phyloP scores from a whole-genome alignment of 2,329 filamentous ascomycete species.

The Aspergillus quadrilineatus region DNA sequence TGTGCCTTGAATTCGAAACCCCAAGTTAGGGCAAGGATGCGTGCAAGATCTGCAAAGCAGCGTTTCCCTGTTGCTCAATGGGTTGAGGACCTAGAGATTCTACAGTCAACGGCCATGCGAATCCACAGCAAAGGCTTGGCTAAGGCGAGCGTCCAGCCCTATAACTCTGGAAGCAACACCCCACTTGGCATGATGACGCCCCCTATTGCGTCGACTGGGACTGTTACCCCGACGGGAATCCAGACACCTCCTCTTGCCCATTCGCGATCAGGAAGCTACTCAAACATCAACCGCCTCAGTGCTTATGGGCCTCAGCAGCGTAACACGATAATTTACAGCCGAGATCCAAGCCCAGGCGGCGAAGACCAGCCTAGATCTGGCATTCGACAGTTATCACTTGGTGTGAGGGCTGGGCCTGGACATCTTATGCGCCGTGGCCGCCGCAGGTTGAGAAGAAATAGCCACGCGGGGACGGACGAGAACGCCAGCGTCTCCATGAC shows the following conservation, averaged over 20 bases:
- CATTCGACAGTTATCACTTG: conserved; percentile 41
- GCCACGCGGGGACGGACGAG: conserved; percentile 31
- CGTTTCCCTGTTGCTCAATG: conserved; percentile 67
- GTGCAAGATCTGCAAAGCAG: conserved; percentile 63
- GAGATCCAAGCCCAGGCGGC: conserved; percentile 34
- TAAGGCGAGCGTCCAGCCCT: conserved; percentile 32
- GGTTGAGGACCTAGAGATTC: conserved; percentile 63
- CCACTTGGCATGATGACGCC: conserved; percentile 40
- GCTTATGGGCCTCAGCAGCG: conserved; percentile 38
- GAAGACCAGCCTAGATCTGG: conserved; percentile 32
- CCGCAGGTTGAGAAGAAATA: conserved; percentile 27
- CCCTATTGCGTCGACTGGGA: conserved; percentile 39
- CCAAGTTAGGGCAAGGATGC: conserved; percentile 60
- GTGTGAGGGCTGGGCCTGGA: conserved; percentile 42
- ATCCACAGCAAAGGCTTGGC: conserved; percentile 50
- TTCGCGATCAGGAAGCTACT: conserved; percentile 31
- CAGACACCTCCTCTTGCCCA: conserved; percentile 37
- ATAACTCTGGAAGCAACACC: conserved; percentile 45
- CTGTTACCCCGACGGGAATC: conserved; percentile 43
- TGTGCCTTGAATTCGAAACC: conserved; percentile 59
- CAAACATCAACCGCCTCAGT: conserved; percentile 32
- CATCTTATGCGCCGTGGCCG: conserved; percentile 34
- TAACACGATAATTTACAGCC: conserved; percentile 42
- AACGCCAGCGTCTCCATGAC: conserved; percentile 28
- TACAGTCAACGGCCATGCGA: conserved; percentile 61